phyloP scores from a whole-genome alignment of 495 filamentous ascomycete species.

The Wilcoxina mikolae region DNA sequence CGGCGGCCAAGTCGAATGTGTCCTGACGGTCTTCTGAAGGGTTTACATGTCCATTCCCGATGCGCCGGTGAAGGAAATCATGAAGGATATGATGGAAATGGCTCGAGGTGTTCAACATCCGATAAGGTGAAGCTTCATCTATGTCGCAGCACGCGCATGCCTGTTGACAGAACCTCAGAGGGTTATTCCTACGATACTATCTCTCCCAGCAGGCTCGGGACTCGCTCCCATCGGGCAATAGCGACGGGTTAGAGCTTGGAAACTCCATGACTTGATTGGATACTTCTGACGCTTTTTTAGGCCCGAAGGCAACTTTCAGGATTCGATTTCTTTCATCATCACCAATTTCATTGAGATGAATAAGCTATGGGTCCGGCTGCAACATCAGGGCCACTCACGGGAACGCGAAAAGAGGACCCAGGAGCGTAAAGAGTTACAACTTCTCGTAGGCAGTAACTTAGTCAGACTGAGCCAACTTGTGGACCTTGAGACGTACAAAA shows the following conservation, averaged over 20 bases:
- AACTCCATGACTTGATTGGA: slow-evolving; percentile 12
- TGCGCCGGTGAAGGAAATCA: slow-evolving; percentile 97
- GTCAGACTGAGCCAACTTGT: slow-evolving; percentile 91
- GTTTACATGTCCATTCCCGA: slow-evolving; percentile 98
- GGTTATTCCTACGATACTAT: slow-evolving; percentile 89
- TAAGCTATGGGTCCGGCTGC: slow-evolving; percentile 93
- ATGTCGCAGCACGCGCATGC: not conserved
- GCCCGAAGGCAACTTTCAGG: slow-evolving; percentile 90
- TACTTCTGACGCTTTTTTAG: slow-evolving; percentile 11
- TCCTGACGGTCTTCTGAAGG: slow-evolving; percentile 2
- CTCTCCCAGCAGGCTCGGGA: slow-evolving; percentile 87
- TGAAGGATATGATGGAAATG: slow-evolving; percentile 99
- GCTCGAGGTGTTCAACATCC: slow-evolving; percentile 94
- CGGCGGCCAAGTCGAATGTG: not conserved
- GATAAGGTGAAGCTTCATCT: too few species aligned
- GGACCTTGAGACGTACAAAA: slow-evolving; percentile 84
- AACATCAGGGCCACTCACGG: slow-evolving; percentile 92
- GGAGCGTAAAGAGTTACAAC: slow-evolving; percentile 84
- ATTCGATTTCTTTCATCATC: slow-evolving; percentile 91
- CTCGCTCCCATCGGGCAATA: slow-evolving; percentile 60
- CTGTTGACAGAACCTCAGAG: slow-evolving; percentile 33
- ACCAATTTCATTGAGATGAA: slow-evolving; percentile 99
- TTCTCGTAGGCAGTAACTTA: slow-evolving; percentile 90
- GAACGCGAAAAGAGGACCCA: slow-evolving; percentile 86
- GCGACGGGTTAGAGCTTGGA: slow-evolving; percentile 44